phyloP scores from a whole-genome alignment of 768 basidiomycete genomes.

The Strobilomyces echinocephalus region DNA sequence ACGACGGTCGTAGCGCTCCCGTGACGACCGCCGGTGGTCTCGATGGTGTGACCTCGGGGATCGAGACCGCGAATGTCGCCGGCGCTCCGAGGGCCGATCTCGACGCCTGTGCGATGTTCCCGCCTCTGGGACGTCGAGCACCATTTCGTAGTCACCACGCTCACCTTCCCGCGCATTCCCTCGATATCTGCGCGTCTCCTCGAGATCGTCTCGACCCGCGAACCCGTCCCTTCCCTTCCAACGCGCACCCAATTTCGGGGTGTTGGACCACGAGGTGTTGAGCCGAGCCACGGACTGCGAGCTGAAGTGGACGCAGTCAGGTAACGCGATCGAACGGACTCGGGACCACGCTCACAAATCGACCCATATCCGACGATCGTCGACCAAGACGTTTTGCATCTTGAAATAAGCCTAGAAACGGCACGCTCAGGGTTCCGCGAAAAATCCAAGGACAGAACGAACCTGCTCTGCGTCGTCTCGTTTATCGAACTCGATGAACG shows the following conservation, averaged over 20 bases:
- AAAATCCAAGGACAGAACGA: not conserved
- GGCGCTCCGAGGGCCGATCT: conserved; percentile 30
- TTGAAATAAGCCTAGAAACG: conserved; percentile 88
- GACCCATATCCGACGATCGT: conserved; percentile 97
- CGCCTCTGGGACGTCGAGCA: conserved; percentile 68
- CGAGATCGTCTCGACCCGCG: conserved; percentile 72
- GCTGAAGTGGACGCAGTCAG: conserved; percentile 36
- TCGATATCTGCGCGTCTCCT: conserved; percentile 66
- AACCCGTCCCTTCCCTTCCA: conserved; percentile 42
- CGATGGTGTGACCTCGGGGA: conserved; percentile 21
- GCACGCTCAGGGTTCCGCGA: conserved; percentile 7
- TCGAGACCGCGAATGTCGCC: conserved; percentile 23
- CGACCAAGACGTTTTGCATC: conserved; percentile 98
- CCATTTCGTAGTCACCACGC: conserved; percentile 59
- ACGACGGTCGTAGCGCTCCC: conserved; percentile 29
- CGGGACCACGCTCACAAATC: conserved; percentile 71
- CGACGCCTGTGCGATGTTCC: conserved; percentile 41
- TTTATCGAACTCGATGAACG: conserved; percentile 97
- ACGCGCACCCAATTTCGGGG: conserved; percentile 51
- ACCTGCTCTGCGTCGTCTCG: conserved; percentile 92
- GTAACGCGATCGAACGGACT: conserved; percentile 1
- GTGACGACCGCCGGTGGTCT: conserved; percentile 33
- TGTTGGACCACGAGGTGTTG: conserved; percentile 79
- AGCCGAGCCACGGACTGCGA: conserved; percentile 92
- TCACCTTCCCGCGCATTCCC: conserved; percentile 30